Evolutionary conservation across 2,329 filamentous ascomycete genomes (phyloP), one percentile per base, ranked within the genome.

Genomic region (Hymenoscyphus linearis): DNA sequence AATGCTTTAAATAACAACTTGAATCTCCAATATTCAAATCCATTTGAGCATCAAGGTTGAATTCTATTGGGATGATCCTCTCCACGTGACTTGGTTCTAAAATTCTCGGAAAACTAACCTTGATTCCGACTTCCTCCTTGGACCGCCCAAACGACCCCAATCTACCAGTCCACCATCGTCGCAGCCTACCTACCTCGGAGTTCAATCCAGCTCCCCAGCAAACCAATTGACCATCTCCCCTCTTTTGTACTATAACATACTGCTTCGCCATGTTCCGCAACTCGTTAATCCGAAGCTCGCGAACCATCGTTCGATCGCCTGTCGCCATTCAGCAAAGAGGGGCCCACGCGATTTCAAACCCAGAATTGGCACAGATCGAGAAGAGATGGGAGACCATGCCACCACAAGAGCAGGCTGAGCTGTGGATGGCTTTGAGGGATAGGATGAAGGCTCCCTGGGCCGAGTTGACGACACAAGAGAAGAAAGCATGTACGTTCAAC

Each of bases 301-400:
- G 67, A 59, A 68, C 74, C 62, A 76, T 79, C 72, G 75, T 79
- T 71, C 77, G 77, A 71, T 75, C 52, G 22, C 36, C 52, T 53
- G 61, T 57, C 12, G 55, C 57, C 58, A 60, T 64, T 34, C 60
- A 61, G 35, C 55, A 47, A 57, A 60, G 63, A 65, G 64, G 64
- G 50, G 90, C 90, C 71, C 92, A 96, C 78, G 93, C 93, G 76
- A 96, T 99, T 80, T 96, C 93, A 74, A 98, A 97, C 83, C 95
- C 96, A 71, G 97, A 91, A 62, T 86, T 99, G 74, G 90, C 91
- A 79, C 92, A 96, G 80, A 98, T 99, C 75, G 95, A 99, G 87
- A 97, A 96, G 88, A 85, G 95, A 82, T 99, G 95, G 95, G 95
- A 99, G 83, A 85, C 82, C 67, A 93, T 98, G 90, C 93, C 93